A percentile compares a stretch with the other conserved stretches of the same genome.
Evolutionary conservation across 805 yeast species (phyloP).

Genomic region (Crinitomyces ghanaensis): DNA sequence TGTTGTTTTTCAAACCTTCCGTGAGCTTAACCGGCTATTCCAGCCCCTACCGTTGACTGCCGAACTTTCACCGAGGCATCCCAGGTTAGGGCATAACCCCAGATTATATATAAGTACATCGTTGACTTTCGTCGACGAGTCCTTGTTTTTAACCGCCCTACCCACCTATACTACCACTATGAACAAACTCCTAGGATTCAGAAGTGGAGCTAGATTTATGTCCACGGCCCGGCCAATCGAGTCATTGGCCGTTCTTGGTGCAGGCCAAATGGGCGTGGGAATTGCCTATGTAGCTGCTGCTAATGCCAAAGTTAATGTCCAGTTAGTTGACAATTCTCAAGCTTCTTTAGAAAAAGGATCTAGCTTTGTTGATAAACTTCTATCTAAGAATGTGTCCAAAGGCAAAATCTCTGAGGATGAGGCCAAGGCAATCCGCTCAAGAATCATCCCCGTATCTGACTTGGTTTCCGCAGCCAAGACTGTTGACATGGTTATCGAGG

Average conservation of each 20-base stretch:
- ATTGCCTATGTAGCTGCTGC: slow-evolving; percentile 33
- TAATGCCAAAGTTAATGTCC: slow-evolving; percentile 27
- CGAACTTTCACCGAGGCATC: too few species aligned
- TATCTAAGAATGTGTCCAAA: slow-evolving; percentile 29
- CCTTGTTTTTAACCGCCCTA: too few species aligned
- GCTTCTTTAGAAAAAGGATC: slow-evolving; percentile 25
- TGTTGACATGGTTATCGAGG: slow-evolving; percentile 32
- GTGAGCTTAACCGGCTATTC: too few species aligned
- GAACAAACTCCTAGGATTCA: too few species aligned
- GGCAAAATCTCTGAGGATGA: slow-evolving; percentile 23
- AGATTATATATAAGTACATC: too few species aligned
- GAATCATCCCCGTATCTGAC: slow-evolving; percentile 18
- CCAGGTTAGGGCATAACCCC: too few species aligned
- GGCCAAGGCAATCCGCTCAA: slow-evolving; percentile 22
- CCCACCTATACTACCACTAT: too few species aligned
- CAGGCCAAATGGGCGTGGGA: slow-evolving; percentile 36
- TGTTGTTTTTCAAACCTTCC: too few species aligned
- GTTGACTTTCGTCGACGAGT: too few species aligned
- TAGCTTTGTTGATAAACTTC: slow-evolving; percentile 27
- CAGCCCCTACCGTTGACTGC: too few species aligned
- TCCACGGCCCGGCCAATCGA: too few species aligned
- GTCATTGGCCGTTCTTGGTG: slow-evolving; percentile 29
- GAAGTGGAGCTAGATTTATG: too few species aligned
- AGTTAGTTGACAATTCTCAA: slow-evolving; percentile 26
- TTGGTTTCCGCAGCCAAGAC: slow-evolving; percentile 18